Conservation (phyloP, 495 filamentous ascomycete species). For the Neurospora hispaniola region DNA sequence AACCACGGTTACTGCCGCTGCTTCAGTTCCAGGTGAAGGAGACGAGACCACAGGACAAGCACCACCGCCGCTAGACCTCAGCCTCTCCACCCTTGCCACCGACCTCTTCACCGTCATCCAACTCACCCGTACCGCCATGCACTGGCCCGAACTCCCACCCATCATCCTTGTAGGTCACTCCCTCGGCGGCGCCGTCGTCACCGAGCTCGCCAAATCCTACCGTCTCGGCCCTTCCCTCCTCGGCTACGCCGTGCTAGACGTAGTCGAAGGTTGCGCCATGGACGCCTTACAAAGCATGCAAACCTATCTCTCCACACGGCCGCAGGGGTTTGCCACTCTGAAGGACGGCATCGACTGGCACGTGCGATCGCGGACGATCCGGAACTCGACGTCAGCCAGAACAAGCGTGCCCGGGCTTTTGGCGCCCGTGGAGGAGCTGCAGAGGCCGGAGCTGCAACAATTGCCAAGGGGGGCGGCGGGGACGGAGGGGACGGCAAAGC, state of each 20-base stretch:
- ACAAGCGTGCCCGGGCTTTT: constrained; percentile 83
- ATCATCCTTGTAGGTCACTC: constrained; percentile 87
- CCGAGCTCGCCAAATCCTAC: constrained; percentile 52
- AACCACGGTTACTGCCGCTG: constrained; percentile 27
- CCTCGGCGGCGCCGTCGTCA: constrained; percentile 89
- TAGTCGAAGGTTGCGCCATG: constrained; percentile 80
- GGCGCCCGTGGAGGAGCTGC: constrained; percentile 17
- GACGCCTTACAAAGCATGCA: constrained; percentile 96
- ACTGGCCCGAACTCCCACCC: constrained; percentile 62
- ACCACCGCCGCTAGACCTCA: constrained; percentile 41
- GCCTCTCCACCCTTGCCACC: constrained; percentile 54
- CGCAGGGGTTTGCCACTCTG: constrained; percentile 61
- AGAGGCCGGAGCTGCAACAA: background rate
- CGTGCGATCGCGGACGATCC: constrained; percentile 76
- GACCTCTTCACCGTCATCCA: constrained; percentile 64
- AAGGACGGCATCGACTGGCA: constrained; percentile 89
- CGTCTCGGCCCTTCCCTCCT: constrained; percentile 49
- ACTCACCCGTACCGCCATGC: constrained; percentile 51
- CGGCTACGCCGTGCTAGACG: constrained; percentile 86
- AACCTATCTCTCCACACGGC: constrained; percentile 76
- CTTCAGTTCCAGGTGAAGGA: background rate
- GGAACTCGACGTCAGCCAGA: constrained; percentile 68
- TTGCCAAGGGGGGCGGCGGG: constrained; percentile 11
- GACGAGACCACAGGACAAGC: constrained; percentile 27
- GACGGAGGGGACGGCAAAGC: constrained; percentile 11